Evolutionary conservation across 805 yeast genomes (phyloP).

Genomic region (Yamadazyma paraphyllophila): DNA sequence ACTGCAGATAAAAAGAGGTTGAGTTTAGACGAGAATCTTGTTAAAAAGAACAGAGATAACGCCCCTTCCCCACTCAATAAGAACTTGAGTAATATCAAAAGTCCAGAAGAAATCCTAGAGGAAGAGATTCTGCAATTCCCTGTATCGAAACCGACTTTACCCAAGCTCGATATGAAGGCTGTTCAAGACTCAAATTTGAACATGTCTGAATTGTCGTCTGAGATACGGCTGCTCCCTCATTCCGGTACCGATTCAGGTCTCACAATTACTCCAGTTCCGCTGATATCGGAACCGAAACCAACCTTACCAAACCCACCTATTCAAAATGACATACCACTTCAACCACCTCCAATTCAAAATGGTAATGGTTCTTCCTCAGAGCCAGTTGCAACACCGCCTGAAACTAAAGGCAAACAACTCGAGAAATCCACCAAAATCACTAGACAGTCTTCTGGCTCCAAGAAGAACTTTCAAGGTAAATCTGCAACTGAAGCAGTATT

Average conservation of each 20-base stretch:
- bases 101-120: slow-evolving; percentile 4
- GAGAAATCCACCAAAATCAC: slow-evolving; percentile 3
- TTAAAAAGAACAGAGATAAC: slow-evolving; percentile 9
- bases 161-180: slow-evolving; percentile 7
- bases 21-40: slow-evolving; percentile 23
- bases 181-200: slow-evolving; percentile 2
- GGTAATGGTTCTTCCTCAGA: not conserved
- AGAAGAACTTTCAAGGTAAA: slow-evolving; percentile 17
- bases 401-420: not conserved
- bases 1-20: slow-evolving; percentile 22
- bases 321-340: too few species aligned
- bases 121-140: slow-evolving; percentile 3
- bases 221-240: not conserved
- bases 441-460: slow-evolving; percentile 12
- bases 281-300: not conserved
- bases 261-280: not conserved
- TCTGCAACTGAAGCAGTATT: slow-evolving; percentile 61
- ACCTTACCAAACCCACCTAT: not conserved
- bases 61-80: slow-evolving; percentile 11
- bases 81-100: slow-evolving; percentile 9
- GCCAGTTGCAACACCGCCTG: not conserved
- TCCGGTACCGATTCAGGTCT: not conserved
- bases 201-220: slow-evolving; percentile 11
- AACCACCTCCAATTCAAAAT: not conserved
- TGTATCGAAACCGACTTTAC: slow-evolving; percentile 2